These are phyloP conservation scores for Mucuna pruriens DNA, from an alignment of 306 rosid genomes.

Conservation along the genomic window DNA sequence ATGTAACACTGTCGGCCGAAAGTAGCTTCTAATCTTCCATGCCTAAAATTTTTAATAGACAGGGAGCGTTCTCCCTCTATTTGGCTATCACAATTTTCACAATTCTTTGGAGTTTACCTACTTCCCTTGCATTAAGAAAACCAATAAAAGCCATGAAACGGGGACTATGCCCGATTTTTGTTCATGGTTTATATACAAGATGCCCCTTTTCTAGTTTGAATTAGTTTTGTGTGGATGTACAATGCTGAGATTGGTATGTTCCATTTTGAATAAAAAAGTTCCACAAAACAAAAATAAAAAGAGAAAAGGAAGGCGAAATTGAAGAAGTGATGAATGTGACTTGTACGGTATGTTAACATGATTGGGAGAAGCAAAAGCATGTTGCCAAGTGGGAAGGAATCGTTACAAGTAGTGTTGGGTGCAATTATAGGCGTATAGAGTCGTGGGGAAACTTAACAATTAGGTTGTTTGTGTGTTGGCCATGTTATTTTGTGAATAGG, in stretches of 20 bases:
- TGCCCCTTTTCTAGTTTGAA: background rate
- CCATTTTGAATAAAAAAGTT: background rate
- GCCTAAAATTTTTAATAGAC: slow-evolving; percentile 7
- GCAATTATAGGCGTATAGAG: background rate
- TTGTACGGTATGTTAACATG: slow-evolving; percentile 33
- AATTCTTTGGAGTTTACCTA: background rate
- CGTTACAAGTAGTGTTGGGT: slow-evolving; percentile 1
- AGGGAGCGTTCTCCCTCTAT: background rate
- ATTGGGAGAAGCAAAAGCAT: slow-evolving; percentile 22
- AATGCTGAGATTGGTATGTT: background rate
- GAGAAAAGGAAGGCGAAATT: background rate
- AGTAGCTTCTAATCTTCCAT: slow-evolving; percentile 31
- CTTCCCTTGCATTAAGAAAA: background rate
- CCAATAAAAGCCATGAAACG: slow-evolving; percentile 27
- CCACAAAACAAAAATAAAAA: too few species aligned
- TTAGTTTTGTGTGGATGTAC: background rate
- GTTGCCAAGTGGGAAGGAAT: slow-evolving; percentile 10
- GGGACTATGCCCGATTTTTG: slow-evolving; percentile 1
- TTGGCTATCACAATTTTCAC: background rate
- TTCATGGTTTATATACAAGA: background rate
- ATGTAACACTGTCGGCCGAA: slow-evolving; percentile 8
- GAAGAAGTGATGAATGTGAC: slow-evolving; percentile 28
- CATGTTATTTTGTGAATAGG: background rate
- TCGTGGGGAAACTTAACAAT: background rate
- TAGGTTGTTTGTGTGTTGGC: slow-evolving; percentile 4